Percentiles rank a stretch among this genome's conserved stretches.
Evolutionary conservation across 208 protist genomes (phyloP).

Genomic region (Herpetomonas samuelpessoai): DNA sequence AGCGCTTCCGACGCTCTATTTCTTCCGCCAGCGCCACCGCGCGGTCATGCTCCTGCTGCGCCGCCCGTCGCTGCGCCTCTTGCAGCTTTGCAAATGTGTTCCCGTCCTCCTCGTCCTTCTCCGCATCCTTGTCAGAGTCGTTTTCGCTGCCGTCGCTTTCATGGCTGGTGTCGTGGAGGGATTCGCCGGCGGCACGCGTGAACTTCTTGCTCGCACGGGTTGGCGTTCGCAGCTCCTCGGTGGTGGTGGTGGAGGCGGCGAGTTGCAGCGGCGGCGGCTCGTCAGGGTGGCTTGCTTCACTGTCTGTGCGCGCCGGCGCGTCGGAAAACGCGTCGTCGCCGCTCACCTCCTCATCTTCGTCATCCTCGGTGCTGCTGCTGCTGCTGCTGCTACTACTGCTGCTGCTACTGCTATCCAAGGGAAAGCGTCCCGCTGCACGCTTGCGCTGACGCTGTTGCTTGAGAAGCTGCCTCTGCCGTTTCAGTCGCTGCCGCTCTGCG

Average conservation of each 20-base stretch:
- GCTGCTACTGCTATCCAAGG: not conserved
- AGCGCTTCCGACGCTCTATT: not conserved
- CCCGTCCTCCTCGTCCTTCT: constrained; percentile 2
- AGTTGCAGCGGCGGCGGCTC: not conserved
- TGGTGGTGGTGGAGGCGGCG: not conserved
- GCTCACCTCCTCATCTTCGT: no score
- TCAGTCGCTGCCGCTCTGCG: no score
- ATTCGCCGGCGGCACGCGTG: no score
- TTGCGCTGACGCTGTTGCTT: no score
- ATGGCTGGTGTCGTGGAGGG: not conserved
- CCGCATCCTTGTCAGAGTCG: not conserved
- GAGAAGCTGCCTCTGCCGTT: no score
- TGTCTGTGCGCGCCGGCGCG: not conserved
- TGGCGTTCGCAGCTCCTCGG: no score
- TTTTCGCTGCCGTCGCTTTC: constrained; percentile 1
- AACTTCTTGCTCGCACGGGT: no score
- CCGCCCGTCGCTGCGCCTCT: not conserved
- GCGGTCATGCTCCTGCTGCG: not conserved
- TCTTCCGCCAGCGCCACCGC: not conserved
- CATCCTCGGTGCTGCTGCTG: no score
- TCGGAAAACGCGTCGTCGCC: not conserved
- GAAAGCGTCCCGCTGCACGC: no score
- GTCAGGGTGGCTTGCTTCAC: not conserved
- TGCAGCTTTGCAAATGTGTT: not conserved
- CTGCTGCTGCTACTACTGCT: not conserved